A percentile compares a stretch with the other conserved stretches of the same genome.
These are phyloP conservation scores for Xerocomellus chrysenteron DNA, from an alignment of 768 basidiomycete species.

Conservation along the genomic window DNA sequence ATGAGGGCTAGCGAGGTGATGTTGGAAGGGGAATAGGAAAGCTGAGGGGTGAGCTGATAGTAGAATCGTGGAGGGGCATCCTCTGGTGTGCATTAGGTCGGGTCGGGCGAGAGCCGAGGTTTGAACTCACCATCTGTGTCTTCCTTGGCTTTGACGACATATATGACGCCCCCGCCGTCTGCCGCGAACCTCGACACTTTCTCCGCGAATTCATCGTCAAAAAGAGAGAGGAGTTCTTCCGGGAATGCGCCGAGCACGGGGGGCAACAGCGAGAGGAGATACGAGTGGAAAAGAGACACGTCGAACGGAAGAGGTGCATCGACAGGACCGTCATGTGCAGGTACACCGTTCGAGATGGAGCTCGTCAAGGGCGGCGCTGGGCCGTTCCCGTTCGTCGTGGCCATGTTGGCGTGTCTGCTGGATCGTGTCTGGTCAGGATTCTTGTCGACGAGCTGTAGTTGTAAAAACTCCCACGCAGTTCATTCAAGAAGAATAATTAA, in stretches of 20 bases:
- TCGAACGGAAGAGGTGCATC: slow-evolving; percentile 56
- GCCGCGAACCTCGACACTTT: slow-evolving; percentile 72
- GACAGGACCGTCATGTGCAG: slow-evolving; percentile 31
- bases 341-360: slow-evolving; percentile 30
- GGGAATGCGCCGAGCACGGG: slow-evolving; percentile 74
- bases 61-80: slow-evolving; percentile 61
- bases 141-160: slow-evolving; percentile 77
- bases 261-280: slow-evolving; percentile 71
- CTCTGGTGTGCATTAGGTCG: slow-evolving; percentile 42
- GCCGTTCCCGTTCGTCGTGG: slow-evolving; percentile 24
- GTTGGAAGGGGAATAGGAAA: slow-evolving; percentile 78
- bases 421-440: slow-evolving; percentile 13
- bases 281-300: slow-evolving; percentile 64
- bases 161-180: slow-evolving; percentile 75
- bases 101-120: background rate
- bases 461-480: slow-evolving; percentile 20
- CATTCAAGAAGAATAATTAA: too few species aligned
- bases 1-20: slow-evolving; percentile 90
- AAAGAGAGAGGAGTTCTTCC: slow-evolving; percentile 63
- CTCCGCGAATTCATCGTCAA: slow-evolving; percentile 75
- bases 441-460: slow-evolving; percentile 2
- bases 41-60: slow-evolving; percentile 68
- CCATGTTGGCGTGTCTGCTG: slow-evolving; percentile 10
- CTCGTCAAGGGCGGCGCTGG: slow-evolving; percentile 28
- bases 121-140: slow-evolving; percentile 63